Conservation (phyloP, 2,329 filamentous ascomycete species). For the Aureobasidium namibiae region DNA sequence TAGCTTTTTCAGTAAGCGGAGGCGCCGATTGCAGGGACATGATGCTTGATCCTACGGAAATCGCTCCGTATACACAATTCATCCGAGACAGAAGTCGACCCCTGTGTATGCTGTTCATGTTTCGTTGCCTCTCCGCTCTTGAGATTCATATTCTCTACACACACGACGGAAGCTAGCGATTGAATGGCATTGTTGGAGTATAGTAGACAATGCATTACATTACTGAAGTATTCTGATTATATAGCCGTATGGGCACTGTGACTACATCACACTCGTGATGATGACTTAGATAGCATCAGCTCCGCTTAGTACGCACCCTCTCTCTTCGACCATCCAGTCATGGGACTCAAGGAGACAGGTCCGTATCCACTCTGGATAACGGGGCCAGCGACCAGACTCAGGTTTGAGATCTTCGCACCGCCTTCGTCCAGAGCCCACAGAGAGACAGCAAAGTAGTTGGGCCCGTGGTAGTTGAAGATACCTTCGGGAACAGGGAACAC, state of each 20-base stretch:
- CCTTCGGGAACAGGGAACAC: slow-evolving; percentile 66
- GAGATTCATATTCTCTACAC: not conserved
- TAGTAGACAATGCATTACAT: too few species aligned
- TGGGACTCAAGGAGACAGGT: slow-evolving; percentile 21
- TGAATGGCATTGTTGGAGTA: too few species aligned
- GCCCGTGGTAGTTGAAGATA: slow-evolving; percentile 61
- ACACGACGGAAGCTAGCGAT: not conserved
- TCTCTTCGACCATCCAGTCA: slow-evolving; percentile 23
- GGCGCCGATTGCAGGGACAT: not conserved
- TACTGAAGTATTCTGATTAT: not conserved
- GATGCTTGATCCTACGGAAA: not conserved
- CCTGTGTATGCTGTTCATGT: not conserved
- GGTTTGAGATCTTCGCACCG: slow-evolving; percentile 48
- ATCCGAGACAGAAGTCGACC: not conserved
- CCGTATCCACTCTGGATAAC: slow-evolving; percentile 28
- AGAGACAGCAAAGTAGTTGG: slow-evolving; percentile 60
- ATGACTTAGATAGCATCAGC: not conserved
- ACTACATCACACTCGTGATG: too few species aligned
- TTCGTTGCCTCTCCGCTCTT: not conserved
- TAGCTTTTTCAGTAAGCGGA: not conserved
- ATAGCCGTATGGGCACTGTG: too few species aligned
- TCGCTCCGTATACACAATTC: not conserved
- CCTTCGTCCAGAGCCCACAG: slow-evolving; percentile 57
- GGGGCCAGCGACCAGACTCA: slow-evolving; percentile 23
- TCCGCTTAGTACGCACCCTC: slow-evolving; percentile 24